phyloP scores from a whole-genome alignment of 179 eudicot genomes.

The Camellia oleifera region DNA sequence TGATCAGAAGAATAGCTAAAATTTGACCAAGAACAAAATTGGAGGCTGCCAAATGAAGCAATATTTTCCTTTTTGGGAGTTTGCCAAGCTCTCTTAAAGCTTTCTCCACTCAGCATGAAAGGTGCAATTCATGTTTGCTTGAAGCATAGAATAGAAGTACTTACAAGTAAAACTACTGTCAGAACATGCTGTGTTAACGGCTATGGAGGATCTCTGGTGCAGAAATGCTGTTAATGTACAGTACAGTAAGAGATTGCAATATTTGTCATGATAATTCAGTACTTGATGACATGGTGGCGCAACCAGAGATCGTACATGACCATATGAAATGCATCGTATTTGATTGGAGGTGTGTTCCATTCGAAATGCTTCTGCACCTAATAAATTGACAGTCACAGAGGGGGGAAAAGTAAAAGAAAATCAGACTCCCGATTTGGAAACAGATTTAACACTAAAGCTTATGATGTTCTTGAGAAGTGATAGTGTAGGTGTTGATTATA shows the following conservation, averaged over 20 bases:
- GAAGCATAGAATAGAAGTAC: background rate
- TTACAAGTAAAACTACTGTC: background rate
- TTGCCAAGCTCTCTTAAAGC: background rate
- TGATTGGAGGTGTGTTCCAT: constrained; percentile 70
- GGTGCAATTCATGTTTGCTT: background rate
- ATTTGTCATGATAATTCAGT: constrained; percentile 24
- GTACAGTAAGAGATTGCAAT: background rate
- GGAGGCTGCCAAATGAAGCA: background rate
- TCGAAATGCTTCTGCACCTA: constrained; percentile 76
- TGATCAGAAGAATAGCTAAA: background rate
- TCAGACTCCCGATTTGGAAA: background rate
- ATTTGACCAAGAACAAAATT: background rate
- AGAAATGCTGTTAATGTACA: background rate
- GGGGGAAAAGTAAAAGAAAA: background rate
- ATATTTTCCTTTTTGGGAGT: background rate
- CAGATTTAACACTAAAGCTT: background rate
- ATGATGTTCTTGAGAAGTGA: too few species aligned
- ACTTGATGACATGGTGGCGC: constrained; percentile 67
- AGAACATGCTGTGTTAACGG: background rate
- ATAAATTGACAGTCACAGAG: background rate
- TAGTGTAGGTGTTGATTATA: too few species aligned
- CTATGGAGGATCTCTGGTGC: background rate
- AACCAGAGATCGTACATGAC: constrained; percentile 80
- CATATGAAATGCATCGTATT: constrained; percentile 76
- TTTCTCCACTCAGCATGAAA: background rate